Evolutionary conservation across 176 grass and related monocot genomes (phyloP).

Genomic region (Oryza coarctata): DNA sequence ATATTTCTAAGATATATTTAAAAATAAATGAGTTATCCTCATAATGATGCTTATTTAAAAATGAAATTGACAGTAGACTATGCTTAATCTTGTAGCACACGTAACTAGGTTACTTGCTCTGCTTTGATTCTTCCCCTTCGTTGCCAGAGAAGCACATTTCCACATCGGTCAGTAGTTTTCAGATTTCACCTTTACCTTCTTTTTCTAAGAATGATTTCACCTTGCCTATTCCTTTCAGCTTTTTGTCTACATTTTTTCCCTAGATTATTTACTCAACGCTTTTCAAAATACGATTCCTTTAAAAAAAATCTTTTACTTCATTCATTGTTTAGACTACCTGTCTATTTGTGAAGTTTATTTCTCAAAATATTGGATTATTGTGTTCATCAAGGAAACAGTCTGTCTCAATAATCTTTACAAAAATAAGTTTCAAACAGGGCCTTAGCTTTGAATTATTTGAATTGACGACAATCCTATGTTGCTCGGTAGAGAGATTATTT

Average conservation of each 20-base stretch:
- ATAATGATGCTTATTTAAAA: no score
- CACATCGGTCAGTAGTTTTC: neutral
- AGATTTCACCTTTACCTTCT: neutral
- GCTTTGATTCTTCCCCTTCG: neutral
- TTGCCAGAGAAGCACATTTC: neutral
- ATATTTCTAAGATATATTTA: slow-evolving; percentile 10
- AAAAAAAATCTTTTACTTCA: no score
- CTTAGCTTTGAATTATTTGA: neutral
- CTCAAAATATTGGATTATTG: no score
- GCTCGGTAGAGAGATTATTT: neutral
- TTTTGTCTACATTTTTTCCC: no score
- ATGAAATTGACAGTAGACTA: neutral
- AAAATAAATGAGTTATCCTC: neutral
- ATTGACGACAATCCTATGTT: neutral
- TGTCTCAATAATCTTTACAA: no score
- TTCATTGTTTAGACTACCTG: no score
- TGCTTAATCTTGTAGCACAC: neutral
- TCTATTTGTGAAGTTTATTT: no score
- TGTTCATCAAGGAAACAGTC: no score
- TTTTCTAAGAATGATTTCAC: neutral
- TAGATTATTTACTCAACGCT: no score
- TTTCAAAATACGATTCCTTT: no score
- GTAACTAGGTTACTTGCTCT: neutral
- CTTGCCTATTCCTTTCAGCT: neutral
- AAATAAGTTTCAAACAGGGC: no score